These are phyloP conservation scores for Penicillium arizonense DNA, from an alignment of 495 filamentous ascomycete genomes.

Conservation along the genomic window DNA sequence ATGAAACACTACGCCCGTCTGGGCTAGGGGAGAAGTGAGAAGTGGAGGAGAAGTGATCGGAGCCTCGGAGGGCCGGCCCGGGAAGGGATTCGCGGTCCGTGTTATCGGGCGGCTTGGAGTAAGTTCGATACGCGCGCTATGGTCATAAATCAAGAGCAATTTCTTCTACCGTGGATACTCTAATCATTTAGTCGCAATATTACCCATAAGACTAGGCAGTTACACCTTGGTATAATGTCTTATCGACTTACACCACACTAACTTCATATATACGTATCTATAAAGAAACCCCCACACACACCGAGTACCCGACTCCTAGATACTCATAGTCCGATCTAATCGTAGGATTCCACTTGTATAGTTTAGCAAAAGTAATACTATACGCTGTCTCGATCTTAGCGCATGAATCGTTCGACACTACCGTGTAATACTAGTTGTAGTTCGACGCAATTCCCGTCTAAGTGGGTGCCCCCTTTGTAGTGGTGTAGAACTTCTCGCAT, in stretches of 20 bases:
- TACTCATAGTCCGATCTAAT: slow-evolving; percentile 17
- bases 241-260: neutral
- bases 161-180: neutral
- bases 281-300: slow-evolving; percentile 18
- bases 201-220: neutral
- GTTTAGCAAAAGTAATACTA: slow-evolving; percentile 13
- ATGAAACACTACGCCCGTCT: neutral
- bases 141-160: neutral
- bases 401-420: slow-evolving; percentile 31
- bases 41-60: too few relatives aligned
- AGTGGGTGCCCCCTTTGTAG: neutral
- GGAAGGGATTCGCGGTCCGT: neutral
- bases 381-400: slow-evolving; percentile 22
- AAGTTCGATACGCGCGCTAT: neutral
- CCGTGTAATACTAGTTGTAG: slow-evolving; percentile 37
- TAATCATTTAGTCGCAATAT: neutral
- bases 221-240: neutral
- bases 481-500: slow-evolving; percentile 8
- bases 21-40: neutral
- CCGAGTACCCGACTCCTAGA: slow-evolving; percentile 17
- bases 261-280: neutral
- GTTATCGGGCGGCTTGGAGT: neutral
- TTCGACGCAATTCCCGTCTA: slow-evolving; percentile 11
- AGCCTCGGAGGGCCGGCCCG: neutral
- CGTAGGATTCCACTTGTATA: slow-evolving; percentile 32